Evolutionary conservation across 1,284 basidiomycete species (phyloP).

Genomic region (Wallemia hederae): DNA sequence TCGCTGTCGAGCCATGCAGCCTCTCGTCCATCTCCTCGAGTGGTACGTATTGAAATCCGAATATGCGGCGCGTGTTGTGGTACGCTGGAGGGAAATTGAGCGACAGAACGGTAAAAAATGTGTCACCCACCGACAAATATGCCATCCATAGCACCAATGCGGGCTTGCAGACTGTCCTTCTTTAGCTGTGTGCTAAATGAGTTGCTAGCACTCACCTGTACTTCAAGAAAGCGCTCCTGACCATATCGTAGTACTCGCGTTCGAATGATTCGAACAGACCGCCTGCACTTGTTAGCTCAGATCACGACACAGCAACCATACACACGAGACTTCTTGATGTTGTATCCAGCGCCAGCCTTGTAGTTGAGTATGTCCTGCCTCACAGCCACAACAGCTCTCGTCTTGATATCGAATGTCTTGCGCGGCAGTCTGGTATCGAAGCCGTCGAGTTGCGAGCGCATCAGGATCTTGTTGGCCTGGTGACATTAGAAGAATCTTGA

Average conservation of each 20-base stretch:
- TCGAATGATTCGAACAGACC: slow-evolving; percentile 13
- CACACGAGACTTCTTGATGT: slow-evolving; percentile 8
- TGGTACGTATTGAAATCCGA: slow-evolving; percentile 15
- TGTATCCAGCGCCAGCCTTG: slow-evolving; percentile 13
- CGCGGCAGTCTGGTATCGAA: slow-evolving; percentile 12
- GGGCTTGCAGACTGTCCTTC: slow-evolving; percentile 4
- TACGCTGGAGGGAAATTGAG: slow-evolving; percentile 6
- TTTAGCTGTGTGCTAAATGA: background rate
- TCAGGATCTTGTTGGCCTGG: slow-evolving; percentile 10
- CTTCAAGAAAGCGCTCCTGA: slow-evolving; percentile 13
- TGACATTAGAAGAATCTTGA: background rate
- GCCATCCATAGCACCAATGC: slow-evolving; percentile 16
- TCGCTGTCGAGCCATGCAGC: slow-evolving; percentile 12
- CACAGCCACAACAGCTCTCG: slow-evolving; percentile 12
- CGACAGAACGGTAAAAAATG: background rate
- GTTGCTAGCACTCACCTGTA: slow-evolving; percentile 10
- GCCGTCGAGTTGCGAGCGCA: slow-evolving; percentile 15
- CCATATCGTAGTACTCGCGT: slow-evolving; percentile 15
- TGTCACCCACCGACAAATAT: slow-evolving; percentile 11
- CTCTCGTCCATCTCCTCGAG: slow-evolving; percentile 14
- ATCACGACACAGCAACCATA: background rate
- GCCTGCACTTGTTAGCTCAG: background rate
- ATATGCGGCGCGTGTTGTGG: slow-evolving; percentile 13
- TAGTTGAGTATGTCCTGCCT: slow-evolving; percentile 15
- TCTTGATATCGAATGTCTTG: slow-evolving; percentile 15